Evolutionary conservation across 2,329 filamentous ascomycete species (phyloP), one percentile per base, ranked within the genome.

Genomic region (Teratosphaeria pseudoeucalypti): DNA sequence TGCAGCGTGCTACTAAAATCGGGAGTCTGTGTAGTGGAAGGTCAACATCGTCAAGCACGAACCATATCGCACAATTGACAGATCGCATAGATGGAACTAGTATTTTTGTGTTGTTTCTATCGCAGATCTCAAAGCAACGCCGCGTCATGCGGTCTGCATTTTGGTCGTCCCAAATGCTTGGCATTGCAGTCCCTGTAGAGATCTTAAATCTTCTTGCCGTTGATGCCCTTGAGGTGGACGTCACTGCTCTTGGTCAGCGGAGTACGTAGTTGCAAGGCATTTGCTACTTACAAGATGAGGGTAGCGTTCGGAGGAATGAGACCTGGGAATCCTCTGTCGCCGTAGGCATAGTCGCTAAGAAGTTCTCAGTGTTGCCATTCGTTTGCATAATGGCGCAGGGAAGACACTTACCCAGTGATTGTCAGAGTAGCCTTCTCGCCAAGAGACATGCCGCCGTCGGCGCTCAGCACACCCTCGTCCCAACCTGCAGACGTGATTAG

Each of bases 351-450:
- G 72, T 87, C 84, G 69, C 84, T 85, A 64, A 27, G 43, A 19
- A 55, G 14, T 11, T 6, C 14, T 37, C 19, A 47, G 32, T 23
- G 55, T 34, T 56, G 62, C 55, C 60, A 58, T 56, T 32, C 12
- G 14, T 5, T 43, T 34, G 12, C 9, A 6, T 27, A 39, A 27
- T 57, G 12, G 34, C n/a, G 52, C 34, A 58, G 61, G 62, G 12
- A 16, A 16, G 7, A 27, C 2, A 70, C 82, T 74, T 81, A 91
- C 87, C 82, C 81, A 64, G 86, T 82, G 72, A 97, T 96, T 66
- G 86, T 87, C 65, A 99, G 81, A 57, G 84, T 89, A 58, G 90
- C 86, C 79, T 89, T 92, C 82, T 97, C 92, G 73, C 92, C 92
- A 61, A 95, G 79, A 72, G 87, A 86, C 92, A 99, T 96, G 72